Conservation (phyloP, 2,329 filamentous ascomycete species). For the Byssothecium circinans region DNA sequence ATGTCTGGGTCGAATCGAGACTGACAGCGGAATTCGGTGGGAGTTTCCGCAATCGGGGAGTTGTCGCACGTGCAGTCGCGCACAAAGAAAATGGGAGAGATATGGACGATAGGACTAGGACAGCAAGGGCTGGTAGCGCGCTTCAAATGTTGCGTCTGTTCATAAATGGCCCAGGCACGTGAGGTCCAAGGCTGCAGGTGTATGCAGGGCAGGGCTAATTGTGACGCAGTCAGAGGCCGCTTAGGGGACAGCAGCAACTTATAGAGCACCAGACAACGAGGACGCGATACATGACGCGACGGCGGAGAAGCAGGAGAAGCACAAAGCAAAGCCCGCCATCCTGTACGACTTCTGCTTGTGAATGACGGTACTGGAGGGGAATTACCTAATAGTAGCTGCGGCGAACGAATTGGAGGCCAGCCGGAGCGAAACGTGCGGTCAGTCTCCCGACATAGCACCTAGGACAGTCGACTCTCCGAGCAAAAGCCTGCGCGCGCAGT, state of each 20-base stretch:
- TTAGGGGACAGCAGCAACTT: slow-evolving; percentile 5
- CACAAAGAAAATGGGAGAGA: slow-evolving; percentile 1
- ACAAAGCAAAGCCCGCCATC: slow-evolving; percentile 14
- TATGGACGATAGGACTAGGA: neutral
- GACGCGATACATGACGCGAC: slow-evolving; percentile 12
- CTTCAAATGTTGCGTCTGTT: slow-evolving; percentile 6
- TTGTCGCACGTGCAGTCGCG: slow-evolving; percentile 7
- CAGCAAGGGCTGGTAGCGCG: neutral
- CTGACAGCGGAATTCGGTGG: slow-evolving; percentile 4
- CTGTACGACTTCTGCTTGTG: slow-evolving; percentile 34
- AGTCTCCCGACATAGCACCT: slow-evolving; percentile 23
- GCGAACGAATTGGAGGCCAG: slow-evolving; percentile 32
- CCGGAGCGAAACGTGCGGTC: slow-evolving; percentile 20
- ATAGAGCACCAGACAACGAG: slow-evolving; percentile 2
- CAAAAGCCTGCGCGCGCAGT: too few relatives aligned
- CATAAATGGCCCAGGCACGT: slow-evolving; percentile 18
- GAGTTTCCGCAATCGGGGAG: slow-evolving; percentile 4
- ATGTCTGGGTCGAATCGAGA: slow-evolving; percentile 1
- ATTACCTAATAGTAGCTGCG: slow-evolving; percentile 41
- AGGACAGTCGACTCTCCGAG: too few relatives aligned
- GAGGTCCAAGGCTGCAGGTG: slow-evolving; percentile 12
- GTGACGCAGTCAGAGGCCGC: neutral
- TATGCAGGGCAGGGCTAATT: slow-evolving; percentile 25
- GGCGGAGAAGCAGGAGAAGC: slow-evolving; percentile 43
- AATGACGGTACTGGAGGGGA: slow-evolving; percentile 29